phyloP scores from a whole-genome alignment of 441 rosid species.

The Adansonia gregorii region DNA sequence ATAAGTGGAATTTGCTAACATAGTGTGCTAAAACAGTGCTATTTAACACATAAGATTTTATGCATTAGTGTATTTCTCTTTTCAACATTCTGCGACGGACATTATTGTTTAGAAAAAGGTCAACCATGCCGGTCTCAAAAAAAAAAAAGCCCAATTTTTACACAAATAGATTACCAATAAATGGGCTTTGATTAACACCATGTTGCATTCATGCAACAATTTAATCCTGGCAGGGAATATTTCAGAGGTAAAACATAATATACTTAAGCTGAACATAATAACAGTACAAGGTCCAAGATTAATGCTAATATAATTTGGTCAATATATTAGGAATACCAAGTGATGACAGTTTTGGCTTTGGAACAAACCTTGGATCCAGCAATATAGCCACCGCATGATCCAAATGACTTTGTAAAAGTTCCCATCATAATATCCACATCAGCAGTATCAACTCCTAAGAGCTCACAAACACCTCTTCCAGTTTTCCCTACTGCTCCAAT shows the following conservation, averaged over 20 bases:
- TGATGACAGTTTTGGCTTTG: not conserved
- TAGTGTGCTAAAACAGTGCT: not conserved
- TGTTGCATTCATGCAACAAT: not conserved
- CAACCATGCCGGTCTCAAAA: not conserved
- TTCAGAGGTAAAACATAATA: not conserved
- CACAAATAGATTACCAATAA: not conserved
- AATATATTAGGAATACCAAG: not conserved
- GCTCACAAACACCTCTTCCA: constrained; percentile 92
- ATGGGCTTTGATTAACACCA: not conserved
- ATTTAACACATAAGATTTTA: not conserved
- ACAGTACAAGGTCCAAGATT: not conserved
- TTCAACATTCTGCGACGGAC: not conserved
- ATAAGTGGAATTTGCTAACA: not conserved
- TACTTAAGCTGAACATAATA: not conserved
- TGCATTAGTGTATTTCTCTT: not conserved
- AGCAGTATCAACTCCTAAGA: constrained; percentile 79
- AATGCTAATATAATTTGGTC: not conserved
- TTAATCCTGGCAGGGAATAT: not conserved
- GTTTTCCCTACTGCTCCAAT: constrained; percentile 92
- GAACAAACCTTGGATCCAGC: constrained; percentile 78
- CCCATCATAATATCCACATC: constrained; percentile 98
- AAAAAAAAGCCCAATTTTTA: not conserved
- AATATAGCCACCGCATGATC: constrained; percentile 92
- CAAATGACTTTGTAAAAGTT: constrained; percentile 91
- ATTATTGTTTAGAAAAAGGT: not conserved